Base-by-base conservation (phyloP, 2,329 filamentous ascomycete genomes). In the Neurospora crassa region DNA sequence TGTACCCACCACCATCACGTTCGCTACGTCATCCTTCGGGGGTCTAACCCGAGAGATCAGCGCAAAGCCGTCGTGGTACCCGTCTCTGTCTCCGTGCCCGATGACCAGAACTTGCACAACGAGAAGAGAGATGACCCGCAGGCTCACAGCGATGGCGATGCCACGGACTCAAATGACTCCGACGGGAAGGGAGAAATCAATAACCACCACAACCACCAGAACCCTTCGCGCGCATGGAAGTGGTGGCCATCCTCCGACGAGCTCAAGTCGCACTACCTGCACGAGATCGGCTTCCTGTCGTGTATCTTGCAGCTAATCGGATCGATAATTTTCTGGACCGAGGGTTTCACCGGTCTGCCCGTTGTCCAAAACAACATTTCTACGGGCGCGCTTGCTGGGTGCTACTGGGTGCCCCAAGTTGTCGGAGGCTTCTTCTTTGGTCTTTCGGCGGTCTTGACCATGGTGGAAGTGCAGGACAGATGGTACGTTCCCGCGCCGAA, bases 271-370 rank as follows among this genome's bases (percentile, higher is more conserved):
- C 88, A 91, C 76, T 91, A 90, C 77, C 73, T 90, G 67, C 85
- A 83, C 74, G 87, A 89, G 71, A 78, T 91, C 20, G 89, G 89
- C 1, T 91, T 91, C 76, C 81, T 91, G 40, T 89, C 89, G 3
- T 89, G 85, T 41, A 73, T 85, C 1, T 76, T 83, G 0, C 88
- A 91, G 76, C 80, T 90, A 71, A 72, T 87, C 42, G 88, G 85
- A 6, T 88, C 89, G 1, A 87, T 86, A 0, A 81, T 91, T 71
- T 91, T 91, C 80, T 90, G 88, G 84, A 86, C 91, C 69, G 82
- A 87, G 0, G 88, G 88, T 7, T 85, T 90, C 75, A 88, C 87
- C 0, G 84, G 86, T 2, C 78, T 91, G 1, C 88, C 88, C 0
- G 83, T 84, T 2, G 87, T 91, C 63, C 81, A 82, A 73, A 76